A percentile compares a stretch with the other conserved stretches of the same genome.
Evolutionary conservation across 2,329 filamentous ascomycete species (phyloP).

Genomic region (Ceratocystis alfenasii): DNA sequence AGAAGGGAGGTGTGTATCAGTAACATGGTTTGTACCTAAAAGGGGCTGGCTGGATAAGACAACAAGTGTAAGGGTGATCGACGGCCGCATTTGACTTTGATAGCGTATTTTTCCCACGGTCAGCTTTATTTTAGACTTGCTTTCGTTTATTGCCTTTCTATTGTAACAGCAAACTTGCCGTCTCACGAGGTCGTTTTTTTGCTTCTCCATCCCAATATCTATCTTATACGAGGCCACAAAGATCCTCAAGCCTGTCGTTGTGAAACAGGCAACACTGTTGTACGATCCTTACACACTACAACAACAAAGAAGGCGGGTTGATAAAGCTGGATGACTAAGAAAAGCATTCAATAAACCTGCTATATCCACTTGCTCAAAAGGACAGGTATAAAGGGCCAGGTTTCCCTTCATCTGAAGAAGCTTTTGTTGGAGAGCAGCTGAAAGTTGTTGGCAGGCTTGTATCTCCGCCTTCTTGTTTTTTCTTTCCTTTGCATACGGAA

Average conservation of each 20-base stretch:
- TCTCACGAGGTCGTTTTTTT: not conserved
- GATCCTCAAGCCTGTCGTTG: not conserved
- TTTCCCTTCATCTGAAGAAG: not conserved
- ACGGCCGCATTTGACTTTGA: not conserved
- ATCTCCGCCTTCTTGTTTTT: not conserved
- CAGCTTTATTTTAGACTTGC: not conserved
- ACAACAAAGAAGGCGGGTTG: not conserved
- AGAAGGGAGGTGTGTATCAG: no score
- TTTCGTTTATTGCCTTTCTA: not conserved
- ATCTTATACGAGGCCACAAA: not conserved
- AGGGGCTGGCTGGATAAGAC: slow-evolving; percentile 4
- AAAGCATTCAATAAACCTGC: not conserved
- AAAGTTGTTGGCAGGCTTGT: no score
- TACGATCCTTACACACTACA: not conserved
- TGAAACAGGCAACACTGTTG: not conserved
- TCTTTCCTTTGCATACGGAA: not conserved
- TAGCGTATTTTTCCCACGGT: not conserved
- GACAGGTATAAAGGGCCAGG: not conserved
- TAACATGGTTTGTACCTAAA: not conserved
- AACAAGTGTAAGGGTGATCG: not conserved
- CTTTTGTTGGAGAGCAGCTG: not conserved
- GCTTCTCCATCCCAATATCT: not conserved
- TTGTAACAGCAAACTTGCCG: not conserved
- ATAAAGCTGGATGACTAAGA: not conserved
- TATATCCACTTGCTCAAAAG: not conserved